Base-by-base conservation (phyloP, 148 eudicot species). In the Euryodendron excelsum region DNA sequence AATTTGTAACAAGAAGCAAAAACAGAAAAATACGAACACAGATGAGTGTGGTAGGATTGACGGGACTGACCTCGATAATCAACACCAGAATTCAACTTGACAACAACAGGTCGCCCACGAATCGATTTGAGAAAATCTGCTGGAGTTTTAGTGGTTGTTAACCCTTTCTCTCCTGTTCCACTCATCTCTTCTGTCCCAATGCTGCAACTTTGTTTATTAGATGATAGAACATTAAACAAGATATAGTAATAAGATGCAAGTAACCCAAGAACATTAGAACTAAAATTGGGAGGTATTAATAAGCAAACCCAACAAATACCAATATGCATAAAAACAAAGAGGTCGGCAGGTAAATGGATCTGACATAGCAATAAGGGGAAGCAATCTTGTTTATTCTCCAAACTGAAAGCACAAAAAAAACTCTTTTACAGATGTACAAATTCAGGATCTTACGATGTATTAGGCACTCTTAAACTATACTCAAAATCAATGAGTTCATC, bases 41-140 rank as follows among this genome's bases (percentile, higher is more conserved):
- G 13, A 37, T 20, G 50, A 37, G 8, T 5, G 7, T 41, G 45
- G 45, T 5, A 41, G 44, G 8, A 69, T 21, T 30, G 30, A 14
- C 65, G 63, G 27, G 76, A 74, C 65, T 44, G 62, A 93, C 98
- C 97, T 85, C 98, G 88, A 79, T 95, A 95, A 78, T 95, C 98
- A 44, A 95, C 98, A 33, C 98, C 98, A 14, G 98, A 95, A 53
- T 95, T 95, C 82, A 95, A 90, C 84, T 95, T 95, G 83, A 95
- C 98, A 39, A 95, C 98, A 78, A 95, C 98, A 70, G 98, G 98
- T 36, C 98, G 93, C 0, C 98, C 98, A 5, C 98, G 92, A 72
- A 95, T 95, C 0, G 98, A 95, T 82, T 95, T 95, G 33, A 95
- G 93, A 63, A 95, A 95, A 84, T 95, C 98, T 7, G 98, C 94